Conservation (phyloP, 441 rosid genomes). For the Jatropha podagrica region DNA sequence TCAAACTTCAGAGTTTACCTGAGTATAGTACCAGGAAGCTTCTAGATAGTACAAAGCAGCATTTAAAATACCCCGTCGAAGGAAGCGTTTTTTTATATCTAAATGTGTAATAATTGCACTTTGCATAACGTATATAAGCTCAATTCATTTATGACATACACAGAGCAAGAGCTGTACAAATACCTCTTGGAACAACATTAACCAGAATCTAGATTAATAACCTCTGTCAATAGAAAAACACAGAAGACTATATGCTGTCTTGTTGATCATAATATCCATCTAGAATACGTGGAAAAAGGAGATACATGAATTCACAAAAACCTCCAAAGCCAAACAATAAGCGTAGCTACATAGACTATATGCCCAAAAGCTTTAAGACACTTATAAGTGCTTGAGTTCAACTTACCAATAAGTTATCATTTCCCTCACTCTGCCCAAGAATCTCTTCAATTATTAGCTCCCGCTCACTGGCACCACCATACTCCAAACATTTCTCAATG, state of each 20-base stretch:
- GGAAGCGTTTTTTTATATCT: neutral
- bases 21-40: neutral
- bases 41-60: neutral
- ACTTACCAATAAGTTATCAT: conserved; percentile 57
- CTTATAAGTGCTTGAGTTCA: neutral
- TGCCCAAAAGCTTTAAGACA: neutral
- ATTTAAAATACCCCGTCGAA: neutral
- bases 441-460: conserved; percentile 56
- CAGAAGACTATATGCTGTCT: neutral
- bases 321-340: neutral
- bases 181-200: neutral
- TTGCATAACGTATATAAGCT: neutral
- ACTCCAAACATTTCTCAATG: conserved; percentile 62
- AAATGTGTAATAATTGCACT: neutral
- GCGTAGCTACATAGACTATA: too few relatives aligned
- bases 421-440: conserved; percentile 49
- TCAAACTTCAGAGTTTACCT: neutral
- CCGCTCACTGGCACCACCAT: conserved; percentile 50
- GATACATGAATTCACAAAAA: neutral
- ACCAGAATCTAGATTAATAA: neutral
- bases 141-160: neutral
- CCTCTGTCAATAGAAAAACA: neutral
- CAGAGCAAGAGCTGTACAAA: neutral
- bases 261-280: too few relatives aligned
- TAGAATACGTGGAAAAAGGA: neutral